phyloP scores from a whole-genome alignment of 305 asterid species.

The Withania somnifera region DNA sequence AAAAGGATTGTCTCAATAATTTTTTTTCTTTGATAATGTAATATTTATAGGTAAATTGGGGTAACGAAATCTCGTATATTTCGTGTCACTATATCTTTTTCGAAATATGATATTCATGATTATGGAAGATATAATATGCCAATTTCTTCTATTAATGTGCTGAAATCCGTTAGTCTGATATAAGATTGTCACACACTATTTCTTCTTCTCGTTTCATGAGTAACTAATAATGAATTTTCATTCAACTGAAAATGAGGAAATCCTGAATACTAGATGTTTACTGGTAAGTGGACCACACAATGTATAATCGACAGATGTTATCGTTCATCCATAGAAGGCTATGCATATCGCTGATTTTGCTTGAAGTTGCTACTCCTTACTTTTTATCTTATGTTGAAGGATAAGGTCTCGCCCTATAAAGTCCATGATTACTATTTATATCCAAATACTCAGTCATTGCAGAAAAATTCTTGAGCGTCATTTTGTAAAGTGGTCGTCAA shows the following conservation, averaged over 20 bases:
- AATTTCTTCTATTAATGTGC: neutral
- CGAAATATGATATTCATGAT: neutral
- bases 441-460: neutral
- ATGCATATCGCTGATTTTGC: neutral
- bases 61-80: neutral
- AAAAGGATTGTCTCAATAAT: neutral
- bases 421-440: neutral
- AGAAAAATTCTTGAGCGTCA: neutral
- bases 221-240: neutral
- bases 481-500: neutral
- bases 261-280: neutral
- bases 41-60: neutral
- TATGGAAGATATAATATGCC: neutral
- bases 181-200: neutral
- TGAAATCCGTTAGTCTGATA: neutral
- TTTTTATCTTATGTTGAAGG: neutral
- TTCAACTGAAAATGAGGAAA: neutral
- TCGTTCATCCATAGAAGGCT: neutral
- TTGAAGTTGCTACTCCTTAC: neutral
- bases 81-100: neutral
- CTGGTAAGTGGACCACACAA: neutral
- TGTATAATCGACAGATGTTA: neutral
- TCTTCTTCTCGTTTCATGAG: neutral
- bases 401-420: neutral
- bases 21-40: neutral